Evolutionary conservation across 1,139 yeast genomes (phyloP), one percentile per base, ranked within the genome.

Genomic region (Yarrowia galli): DNA sequence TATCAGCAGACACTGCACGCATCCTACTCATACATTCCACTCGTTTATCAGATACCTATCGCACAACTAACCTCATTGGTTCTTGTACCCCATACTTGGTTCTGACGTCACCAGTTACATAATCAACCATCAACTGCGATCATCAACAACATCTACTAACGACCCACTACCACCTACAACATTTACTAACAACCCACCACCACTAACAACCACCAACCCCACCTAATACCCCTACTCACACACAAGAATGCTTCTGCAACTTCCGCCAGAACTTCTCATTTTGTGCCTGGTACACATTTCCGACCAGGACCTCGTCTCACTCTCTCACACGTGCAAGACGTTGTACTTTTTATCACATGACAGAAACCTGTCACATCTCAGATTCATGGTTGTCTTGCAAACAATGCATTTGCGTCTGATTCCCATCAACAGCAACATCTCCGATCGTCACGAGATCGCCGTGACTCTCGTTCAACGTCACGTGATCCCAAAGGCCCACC

Each of bases 401-500:
- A 13, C 51, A 4, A 58, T 58, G 64, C 64, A 58, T 8, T 7
- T 7, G 18, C 46, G 51, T 12, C 28, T 58, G 18, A n/a, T 58
- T 16, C 40, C 64, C 12, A 43, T 58, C 38, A 42, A 18, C 22
- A 40, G 45, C 46, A 56, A 15, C 25, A 22, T 38, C 16, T 28
- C 51, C 7, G 64, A 43, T 9, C 49, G 64, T 9, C 40, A 43
- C 13, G 64, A 43, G 9, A 13, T 58, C 3, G 64, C 64, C 5
- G 40, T n/a, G 22, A 15, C 38, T 3, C 51, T 58, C 7, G 64
- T 58, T 0, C 51, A 58, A 6, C 64, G 64, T 5, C 64, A 58
- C 42, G 51, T 58, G 38, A 42, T 58, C 16, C 64, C 49, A 20
- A 58, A 58, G 13, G 51, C 64, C 6, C 64, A 58, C 22, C 46